Percentiles rank a stretch among this genome's conserved stretches.
These are phyloP conservation scores for Odonthalia washingtoniensis DNA, from an alignment of 31 red algal species.

Conservation along the genomic window DNA sequence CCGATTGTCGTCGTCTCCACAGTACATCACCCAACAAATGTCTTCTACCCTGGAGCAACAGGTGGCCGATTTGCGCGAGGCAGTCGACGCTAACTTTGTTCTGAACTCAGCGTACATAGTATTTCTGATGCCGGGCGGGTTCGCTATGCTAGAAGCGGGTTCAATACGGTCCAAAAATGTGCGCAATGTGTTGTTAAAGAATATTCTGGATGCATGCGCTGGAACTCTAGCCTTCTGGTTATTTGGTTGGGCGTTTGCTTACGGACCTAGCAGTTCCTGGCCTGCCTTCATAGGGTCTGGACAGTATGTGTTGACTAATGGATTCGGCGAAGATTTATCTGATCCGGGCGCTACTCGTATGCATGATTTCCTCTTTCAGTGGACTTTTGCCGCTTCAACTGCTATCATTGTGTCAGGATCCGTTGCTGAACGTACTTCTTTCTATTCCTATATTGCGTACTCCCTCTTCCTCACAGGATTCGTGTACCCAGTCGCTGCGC, in stretches of 20 bases:
- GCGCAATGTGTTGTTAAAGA: conserved; percentile 90
- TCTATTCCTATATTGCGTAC: conserved; percentile 91
- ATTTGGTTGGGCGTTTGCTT: conserved; percentile 95
- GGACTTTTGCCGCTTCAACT: conserved; percentile 94
- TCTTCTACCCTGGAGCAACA: too few relatives aligned
- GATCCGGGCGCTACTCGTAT: conserved; percentile 8
- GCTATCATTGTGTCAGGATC: conserved; percentile 97
- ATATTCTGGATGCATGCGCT: conserved; percentile 88
- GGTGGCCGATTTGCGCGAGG: too few relatives aligned
- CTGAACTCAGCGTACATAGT: conserved; percentile 92
- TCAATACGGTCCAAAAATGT: conserved; percentile 91
- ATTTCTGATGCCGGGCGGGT: conserved; percentile 97
- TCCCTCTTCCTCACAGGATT: conserved; percentile 94
- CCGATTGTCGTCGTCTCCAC: too few relatives aligned
- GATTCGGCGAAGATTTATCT: neutral
- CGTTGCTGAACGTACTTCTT: conserved; percentile 89
- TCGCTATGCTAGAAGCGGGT: conserved; percentile 97
- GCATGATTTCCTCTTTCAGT: conserved; percentile 83
- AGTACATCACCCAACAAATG: too few relatives aligned
- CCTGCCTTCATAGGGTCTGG: conserved; percentile 81
- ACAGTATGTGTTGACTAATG: conserved; percentile 68
- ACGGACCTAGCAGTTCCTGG: conserved; percentile 34
- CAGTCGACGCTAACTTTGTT: conserved; percentile 84
- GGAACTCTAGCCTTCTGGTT: conserved; percentile 93
- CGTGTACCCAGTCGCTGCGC: conserved; percentile 91